Conservation (phyloP, 352 stramenopile species). For the Phytopythium litorale region DNA sequence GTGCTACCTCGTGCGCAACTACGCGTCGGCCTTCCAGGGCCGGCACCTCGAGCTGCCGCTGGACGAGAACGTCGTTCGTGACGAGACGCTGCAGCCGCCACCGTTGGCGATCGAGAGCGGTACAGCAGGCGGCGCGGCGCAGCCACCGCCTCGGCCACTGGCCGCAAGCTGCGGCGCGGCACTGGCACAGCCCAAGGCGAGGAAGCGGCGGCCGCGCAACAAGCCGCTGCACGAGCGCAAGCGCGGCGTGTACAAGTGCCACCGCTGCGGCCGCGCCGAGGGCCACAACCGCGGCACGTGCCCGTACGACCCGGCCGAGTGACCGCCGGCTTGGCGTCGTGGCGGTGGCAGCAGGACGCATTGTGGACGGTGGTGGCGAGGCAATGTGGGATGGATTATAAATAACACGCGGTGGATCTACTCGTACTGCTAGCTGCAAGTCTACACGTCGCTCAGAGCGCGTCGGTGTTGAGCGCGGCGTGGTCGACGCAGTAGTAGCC, state of each 20-base stretch:
- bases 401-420: too few relatives aligned
- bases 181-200: constrained; percentile 13
- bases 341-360: too few relatives aligned
- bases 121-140: not conserved
- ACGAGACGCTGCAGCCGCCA: constrained; percentile 26
- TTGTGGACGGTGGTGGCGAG: too few relatives aligned
- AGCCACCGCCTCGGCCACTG: too few relatives aligned
- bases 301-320: constrained; percentile 20
- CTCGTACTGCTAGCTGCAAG: too few relatives aligned
- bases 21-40: constrained; percentile 33
- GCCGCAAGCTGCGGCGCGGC: not conserved
- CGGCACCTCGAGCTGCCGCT: constrained; percentile 38
- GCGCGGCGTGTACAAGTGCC: constrained; percentile 48
- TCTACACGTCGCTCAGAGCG: not conserved
- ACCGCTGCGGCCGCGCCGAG: constrained; percentile 39
- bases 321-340: too few relatives aligned
- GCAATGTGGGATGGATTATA: too few relatives aligned
- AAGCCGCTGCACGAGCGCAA: constrained; percentile 31
- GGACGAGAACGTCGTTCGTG: constrained; percentile 25
- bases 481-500: constrained; percentile 54
- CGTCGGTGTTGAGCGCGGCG: constrained; percentile 13
- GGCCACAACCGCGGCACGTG: constrained; percentile 54
- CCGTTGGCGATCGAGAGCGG: constrained; percentile 12
- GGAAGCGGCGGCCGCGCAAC: constrained; percentile 30
- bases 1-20: constrained; percentile 43